These are phyloP conservation scores for Pachyrhizus erosus DNA, from an alignment of 306 rosid genomes.

Conservation along the genomic window DNA sequence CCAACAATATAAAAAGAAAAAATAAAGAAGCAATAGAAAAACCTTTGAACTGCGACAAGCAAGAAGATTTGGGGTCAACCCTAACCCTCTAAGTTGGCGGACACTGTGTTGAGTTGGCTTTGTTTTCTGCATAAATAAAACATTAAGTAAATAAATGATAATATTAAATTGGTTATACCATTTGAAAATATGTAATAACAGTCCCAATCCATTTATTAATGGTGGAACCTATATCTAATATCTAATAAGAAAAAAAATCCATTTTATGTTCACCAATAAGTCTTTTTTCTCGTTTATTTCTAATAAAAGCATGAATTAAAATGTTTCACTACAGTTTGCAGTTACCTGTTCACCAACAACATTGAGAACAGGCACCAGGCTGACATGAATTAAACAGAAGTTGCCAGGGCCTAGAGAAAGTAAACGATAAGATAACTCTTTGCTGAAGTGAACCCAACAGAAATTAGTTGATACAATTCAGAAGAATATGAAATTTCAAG, in stretches of 20 bases:
- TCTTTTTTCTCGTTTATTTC: not conserved
- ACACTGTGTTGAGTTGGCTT: slow-evolving; percentile 91
- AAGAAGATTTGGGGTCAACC: slow-evolving; percentile 77
- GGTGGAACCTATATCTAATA: not conserved
- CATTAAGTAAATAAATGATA: slow-evolving; percentile 23
- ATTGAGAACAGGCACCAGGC: slow-evolving; percentile 82
- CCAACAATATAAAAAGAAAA: slow-evolving; percentile 22
- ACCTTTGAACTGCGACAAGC: slow-evolving; percentile 91
- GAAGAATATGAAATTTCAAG: slow-evolving; percentile 14
- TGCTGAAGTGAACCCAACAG: not conserved
- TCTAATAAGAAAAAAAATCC: not conserved
- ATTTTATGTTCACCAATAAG: not conserved
- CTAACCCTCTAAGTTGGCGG: slow-evolving; percentile 80
- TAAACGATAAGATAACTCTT: slow-evolving; percentile 30
- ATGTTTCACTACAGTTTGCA: not conserved
- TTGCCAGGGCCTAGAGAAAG: slow-evolving; percentile 64
- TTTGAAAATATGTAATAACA: slow-evolving; percentile 12
- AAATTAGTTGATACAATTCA: slow-evolving; percentile 16
- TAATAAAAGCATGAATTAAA: slow-evolving; percentile 1
- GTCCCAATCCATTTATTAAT: not conserved
- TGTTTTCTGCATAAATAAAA: slow-evolving; percentile 65
- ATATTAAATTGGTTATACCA: not conserved
- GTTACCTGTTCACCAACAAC: slow-evolving; percentile 83
- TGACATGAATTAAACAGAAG: slow-evolving; percentile 85
- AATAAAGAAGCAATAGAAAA: slow-evolving; percentile 31